Base-by-base conservation (phyloP, 2,329 filamentous ascomycete genomes). In the Elsinoe necatrix region DNA sequence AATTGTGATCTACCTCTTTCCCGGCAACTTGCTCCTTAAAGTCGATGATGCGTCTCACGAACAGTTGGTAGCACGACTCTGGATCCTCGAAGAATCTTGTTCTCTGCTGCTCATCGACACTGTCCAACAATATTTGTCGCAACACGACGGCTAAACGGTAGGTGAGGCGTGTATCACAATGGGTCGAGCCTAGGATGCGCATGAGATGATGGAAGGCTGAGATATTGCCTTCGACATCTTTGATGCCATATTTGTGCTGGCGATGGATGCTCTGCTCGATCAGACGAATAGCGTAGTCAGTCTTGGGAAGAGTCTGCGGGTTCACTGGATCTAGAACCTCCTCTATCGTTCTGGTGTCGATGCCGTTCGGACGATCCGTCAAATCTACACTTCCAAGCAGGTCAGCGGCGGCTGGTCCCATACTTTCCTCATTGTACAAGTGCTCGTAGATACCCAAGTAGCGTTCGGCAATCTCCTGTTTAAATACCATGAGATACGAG, bases 361-460 rank as follows among this genome's bases (percentile, higher is more conserved):
- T 14, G 20, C 8, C 20, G 21, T 45, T 11, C 18, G 48, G 31
- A 23, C 23, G 29, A 12, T 39, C 31, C 7, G 29, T 16, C 11
- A 37, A 18, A 12, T 35, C 29, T 29, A 52, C 31, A 12, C 8
- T 25, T 6, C 16, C 31, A 12, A 52, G 20, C 3, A 52, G 16
- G 2, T n/a, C 20, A 9, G 29, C 29, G 7, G 34, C 31, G n/a
- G 21, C 20, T 14, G n/a, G 18, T 23, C 48, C 48, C 2, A 39
- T 23, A 1, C 4, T 37, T 2, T 27, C 48, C 7, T 35, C 20
- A n/a, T 39, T 14, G 20, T 37, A 52, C 31, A 52, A 25, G 29
- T 52, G 11, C 29, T 52, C 48, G 48, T 52, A 52, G 31, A 52
- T 14, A 11, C 11, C 18, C 31, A 27, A 52, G 48, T 39, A 52